phyloP scores from a whole-genome alignment of 148 eudicot species.

The Cornus kousa region DNA sequence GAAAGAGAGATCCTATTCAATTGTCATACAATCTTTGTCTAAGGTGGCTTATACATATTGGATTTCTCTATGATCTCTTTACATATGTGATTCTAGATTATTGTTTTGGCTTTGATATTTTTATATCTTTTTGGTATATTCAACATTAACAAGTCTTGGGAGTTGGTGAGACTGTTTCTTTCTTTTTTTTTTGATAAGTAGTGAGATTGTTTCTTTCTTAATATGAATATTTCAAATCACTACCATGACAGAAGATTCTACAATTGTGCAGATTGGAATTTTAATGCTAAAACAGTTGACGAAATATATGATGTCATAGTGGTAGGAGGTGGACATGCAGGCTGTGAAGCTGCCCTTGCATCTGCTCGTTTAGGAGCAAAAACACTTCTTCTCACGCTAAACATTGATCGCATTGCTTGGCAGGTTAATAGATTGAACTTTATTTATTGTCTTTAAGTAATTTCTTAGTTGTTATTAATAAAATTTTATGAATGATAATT shows the following conservation, averaged over 20 bases:
- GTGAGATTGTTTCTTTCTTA: background rate
- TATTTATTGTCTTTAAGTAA: background rate
- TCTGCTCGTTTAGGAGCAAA: conserved; percentile 93
- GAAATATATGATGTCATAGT: conserved; percentile 90
- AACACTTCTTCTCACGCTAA: conserved; percentile 94
- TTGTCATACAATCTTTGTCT: no score
- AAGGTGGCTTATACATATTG: no score
- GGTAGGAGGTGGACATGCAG: conserved; percentile 99
- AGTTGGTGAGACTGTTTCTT: background rate
- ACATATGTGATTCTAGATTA: no score
- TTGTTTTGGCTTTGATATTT: no score
- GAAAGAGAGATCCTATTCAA: no score
- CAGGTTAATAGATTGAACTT: conserved; percentile 48
- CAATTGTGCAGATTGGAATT: conserved; percentile 33
- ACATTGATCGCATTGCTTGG: conserved; percentile 97
- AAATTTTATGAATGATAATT: background rate
- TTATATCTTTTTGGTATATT: background rate
- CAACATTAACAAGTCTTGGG: background rate
- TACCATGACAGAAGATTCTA: background rate
- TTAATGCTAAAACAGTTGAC: conserved; percentile 38
- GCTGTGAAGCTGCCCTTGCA: conserved; percentile 99
- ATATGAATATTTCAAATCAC: background rate
- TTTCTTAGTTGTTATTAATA: background rate
- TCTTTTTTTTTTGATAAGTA: no score
- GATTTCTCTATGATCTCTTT: no score